Percentiles rank a stretch among this genome's conserved stretches.
phyloP scores from a whole-genome alignment of 2,329 filamentous ascomycete species.

The Huntiella bhutanensis region DNA sequence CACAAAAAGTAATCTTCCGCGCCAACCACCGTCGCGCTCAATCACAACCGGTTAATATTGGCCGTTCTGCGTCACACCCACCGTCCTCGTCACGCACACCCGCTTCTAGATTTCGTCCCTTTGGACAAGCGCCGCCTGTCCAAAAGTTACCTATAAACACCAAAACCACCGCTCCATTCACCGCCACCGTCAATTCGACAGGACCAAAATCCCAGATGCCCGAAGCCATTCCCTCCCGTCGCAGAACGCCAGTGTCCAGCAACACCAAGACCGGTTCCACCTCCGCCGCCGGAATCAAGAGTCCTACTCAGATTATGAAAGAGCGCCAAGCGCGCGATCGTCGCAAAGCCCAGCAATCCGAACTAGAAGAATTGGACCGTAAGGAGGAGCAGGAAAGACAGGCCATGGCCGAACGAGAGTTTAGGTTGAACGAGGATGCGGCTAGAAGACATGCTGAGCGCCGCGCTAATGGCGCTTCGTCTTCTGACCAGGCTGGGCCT shows the following conservation, averaged over 20 bases:
- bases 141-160: background rate
- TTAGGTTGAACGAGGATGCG: constrained; percentile 34
- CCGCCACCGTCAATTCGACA: background rate
- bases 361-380: constrained; percentile 38
- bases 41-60: constrained; percentile 5
- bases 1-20: constrained; percentile 23
- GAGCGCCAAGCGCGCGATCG: constrained; percentile 57
- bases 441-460: constrained; percentile 40
- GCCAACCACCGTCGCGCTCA: constrained; percentile 7
- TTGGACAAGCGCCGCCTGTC: background rate
- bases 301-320: constrained; percentile 82
- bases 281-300: constrained; percentile 47
- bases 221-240: constrained; percentile 7
- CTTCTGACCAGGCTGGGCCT: constrained; percentile 12
- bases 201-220: background rate
- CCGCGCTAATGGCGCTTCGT: constrained; percentile 34
- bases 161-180: background rate
- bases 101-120: background rate
- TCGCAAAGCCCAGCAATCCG: constrained; percentile 45
- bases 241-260: constrained; percentile 8
- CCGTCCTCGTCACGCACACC: constrained; percentile 6
- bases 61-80: background rate
- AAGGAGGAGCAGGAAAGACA: constrained; percentile 25
- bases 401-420: constrained; percentile 38
- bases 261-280: constrained; percentile 6